Percentiles rank a stretch among this genome's conserved stretches.
Conservation (phyloP, 2,329 filamentous ascomycete species). For the Lecanicillium sp. region DNA sequence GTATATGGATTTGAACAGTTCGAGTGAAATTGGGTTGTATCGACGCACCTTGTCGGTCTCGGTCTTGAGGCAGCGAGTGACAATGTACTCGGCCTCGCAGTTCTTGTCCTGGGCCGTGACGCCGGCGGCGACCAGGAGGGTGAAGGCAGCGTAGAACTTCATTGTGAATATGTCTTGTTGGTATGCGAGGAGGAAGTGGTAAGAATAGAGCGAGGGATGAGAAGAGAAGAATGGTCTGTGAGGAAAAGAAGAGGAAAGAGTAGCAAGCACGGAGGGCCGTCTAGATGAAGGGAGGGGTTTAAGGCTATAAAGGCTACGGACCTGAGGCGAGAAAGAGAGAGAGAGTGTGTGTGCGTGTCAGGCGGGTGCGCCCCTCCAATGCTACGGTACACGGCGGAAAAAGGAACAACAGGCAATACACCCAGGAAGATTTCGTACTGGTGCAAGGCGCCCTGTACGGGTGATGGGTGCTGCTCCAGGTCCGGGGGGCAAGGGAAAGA, state of each 20-base stretch:
- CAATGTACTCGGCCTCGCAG: slow-evolving; percentile 43
- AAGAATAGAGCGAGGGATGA: not conserved
- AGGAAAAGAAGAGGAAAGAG: not conserved
- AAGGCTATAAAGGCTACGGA: too few relatives aligned
- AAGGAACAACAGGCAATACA: too few relatives aligned
- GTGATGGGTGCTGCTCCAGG: too few relatives aligned
- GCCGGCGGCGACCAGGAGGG: slow-evolving; percentile 32
- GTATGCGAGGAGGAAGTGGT: not conserved
- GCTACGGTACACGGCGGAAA: too few relatives aligned
- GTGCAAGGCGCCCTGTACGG: too few relatives aligned
- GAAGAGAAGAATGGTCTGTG: too few relatives aligned
- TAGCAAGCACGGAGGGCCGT: too few relatives aligned
- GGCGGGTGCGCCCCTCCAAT: not conserved
- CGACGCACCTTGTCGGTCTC: slow-evolving; percentile 32
- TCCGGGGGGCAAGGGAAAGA: too few relatives aligned
- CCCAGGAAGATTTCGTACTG: too few relatives aligned
- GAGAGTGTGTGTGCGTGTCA: not conserved
- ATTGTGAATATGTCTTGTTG: slow-evolving; percentile 30
- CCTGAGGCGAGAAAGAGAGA: not conserved
- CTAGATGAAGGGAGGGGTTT: too few relatives aligned
- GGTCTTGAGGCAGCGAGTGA: slow-evolving; percentile 37
- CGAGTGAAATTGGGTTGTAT: not conserved
- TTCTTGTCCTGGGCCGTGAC: slow-evolving; percentile 25
- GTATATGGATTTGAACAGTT: slow-evolving; percentile 1
- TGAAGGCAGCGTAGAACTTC: slow-evolving; percentile 39